Evolutionary conservation across 2,329 filamentous ascomycete species (phyloP), one percentile per base, ranked within the genome.

Genomic region (Coniella vitis): DNA sequence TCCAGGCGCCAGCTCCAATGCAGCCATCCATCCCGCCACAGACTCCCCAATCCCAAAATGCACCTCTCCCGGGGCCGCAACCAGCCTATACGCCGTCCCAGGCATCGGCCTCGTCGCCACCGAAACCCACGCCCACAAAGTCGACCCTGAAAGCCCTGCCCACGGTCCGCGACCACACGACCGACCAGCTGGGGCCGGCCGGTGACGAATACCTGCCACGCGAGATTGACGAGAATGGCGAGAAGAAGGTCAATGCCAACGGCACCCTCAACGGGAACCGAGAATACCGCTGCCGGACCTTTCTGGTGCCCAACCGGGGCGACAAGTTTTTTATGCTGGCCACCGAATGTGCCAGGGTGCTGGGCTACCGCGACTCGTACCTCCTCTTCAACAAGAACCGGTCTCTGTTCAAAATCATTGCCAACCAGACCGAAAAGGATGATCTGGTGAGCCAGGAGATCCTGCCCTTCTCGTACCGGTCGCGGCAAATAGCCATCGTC

Each of bases 241-340:
- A 98, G 72, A 90, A 88, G 66, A 98, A 98, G 74, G 90, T 96
- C 21, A 82, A 88, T 65, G 66, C 76, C 19, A 88, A 90, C 59
- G 93, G 93, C 36, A 84, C 90, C 61, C 81, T 90, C 19, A 76
- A 86, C 22, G 90, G 90, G 53, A 81, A 79, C 19, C 87, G 93
- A 58, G 86, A 91, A 62, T 98, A 96, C 71, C 83, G 87, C 64
- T 96, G 91, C 68, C 79, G 90, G 55, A 97, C 91, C 1, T 98
- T 98, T 65, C 81, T 87, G 56, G 90, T 98, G 4, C 90, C 91
- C 16, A 84, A 94, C 60, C 78, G 93, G 58, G 90, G 88, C 22
- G 85, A 94, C 57, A 96, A 96, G 68, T 78, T 97, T 5, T 98
- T 97, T 70, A 98, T 98, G 93, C 80, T 98, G 45, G 93, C 93